Evolutionary conservation across 192 early-diverging fungal genomes (phyloP), one percentile per base, ranked within the genome.

Genomic region (Coemansia sp.): DNA sequence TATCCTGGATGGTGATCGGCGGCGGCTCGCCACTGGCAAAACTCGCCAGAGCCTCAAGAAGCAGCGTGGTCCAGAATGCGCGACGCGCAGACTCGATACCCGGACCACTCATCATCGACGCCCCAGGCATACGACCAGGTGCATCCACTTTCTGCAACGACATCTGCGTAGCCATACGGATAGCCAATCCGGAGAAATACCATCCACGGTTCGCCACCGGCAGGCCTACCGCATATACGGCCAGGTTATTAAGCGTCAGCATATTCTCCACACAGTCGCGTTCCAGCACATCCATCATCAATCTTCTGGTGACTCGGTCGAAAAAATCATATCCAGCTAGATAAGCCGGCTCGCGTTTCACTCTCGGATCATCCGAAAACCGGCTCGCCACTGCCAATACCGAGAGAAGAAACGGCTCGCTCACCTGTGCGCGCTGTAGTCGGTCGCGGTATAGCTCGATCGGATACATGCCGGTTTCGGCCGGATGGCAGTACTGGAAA

Each of bases 101-200:
- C 33, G 75, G 67, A 14, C 61, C 75, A 34, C 80, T 82, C 80
- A 82, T 73, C 80, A 82, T 82, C 45, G 74, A 76, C 5, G 75
- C 74, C 11, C 71, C 80, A 0, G 80, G 80, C 80, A 77, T 82
- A 11, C 80, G 40, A 0, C 80, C 80, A 0, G 73, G 74, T 7
- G 80, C 80, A 61, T 82, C 80, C 22, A 77, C 65, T 31, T 82
- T 82, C 22, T 82, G 80, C 71, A 82, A 54, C 36, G 80, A 82
- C 80, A 82, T 82, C 40, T 82, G 80, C 61, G 80, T 82, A 16
- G 75, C 80, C 80, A 82, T 82, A 7, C 80, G 80, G 75, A 82
- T 73, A 1, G 80, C 70, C 61, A 82, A 52, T 2, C 80, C 80
- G 11, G 80, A 82, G 48, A 82, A 82, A 22, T 82, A 82, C 80